Base-by-base conservation (phyloP, 768 basidiomycete species). In the Suillus weaverae region DNA sequence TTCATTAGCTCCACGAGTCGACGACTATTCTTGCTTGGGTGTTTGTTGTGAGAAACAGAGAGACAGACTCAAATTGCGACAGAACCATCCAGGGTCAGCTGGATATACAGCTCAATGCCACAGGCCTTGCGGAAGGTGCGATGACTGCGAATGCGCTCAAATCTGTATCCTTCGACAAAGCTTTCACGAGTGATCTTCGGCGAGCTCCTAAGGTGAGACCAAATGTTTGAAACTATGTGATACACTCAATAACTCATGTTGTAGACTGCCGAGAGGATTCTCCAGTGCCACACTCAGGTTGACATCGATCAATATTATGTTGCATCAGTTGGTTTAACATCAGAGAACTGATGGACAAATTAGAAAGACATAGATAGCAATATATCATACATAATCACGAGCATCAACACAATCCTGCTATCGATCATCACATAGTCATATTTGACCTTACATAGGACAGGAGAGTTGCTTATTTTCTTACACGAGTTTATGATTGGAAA, bases 31-130 rank as follows among this genome's bases (percentile, higher is more conserved):
- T 78, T 33, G 81, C 82, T 32, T 80, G 80, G 61, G 68, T 92
- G 54, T 90, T 88, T 72, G 77, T 92, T 66, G 82, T 92, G 57
- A 86, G 92, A 50, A 92, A 94, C 69, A 92, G 90, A 22, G 90
- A 94, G 79, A 94, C 92, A 32, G 82, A 86, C 48, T 87, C 83
- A 70, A 93, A 93, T 74, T 76, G 80, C 61, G 75, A 78, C 7
- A 79, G 80, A 32, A 85, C 90, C 63, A 83, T 91, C 53, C 92
- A 94, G 79, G 92, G 92, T 46, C 92, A 94, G 10, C 70, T 85
- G 62, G 89, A 94, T 75, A 88, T 87, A 8, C 67, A 74, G 46
- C 80, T 94, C 70, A 93, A 93, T 68, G 83, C 80, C 18, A 76
- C 73, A 4, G 92, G 92, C 16, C 62, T 81, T 55, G 77, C 77